phyloP scores from a whole-genome alignment of 2,329 filamentous ascomycete genomes.

The Colletotrichum simmondsii region DNA sequence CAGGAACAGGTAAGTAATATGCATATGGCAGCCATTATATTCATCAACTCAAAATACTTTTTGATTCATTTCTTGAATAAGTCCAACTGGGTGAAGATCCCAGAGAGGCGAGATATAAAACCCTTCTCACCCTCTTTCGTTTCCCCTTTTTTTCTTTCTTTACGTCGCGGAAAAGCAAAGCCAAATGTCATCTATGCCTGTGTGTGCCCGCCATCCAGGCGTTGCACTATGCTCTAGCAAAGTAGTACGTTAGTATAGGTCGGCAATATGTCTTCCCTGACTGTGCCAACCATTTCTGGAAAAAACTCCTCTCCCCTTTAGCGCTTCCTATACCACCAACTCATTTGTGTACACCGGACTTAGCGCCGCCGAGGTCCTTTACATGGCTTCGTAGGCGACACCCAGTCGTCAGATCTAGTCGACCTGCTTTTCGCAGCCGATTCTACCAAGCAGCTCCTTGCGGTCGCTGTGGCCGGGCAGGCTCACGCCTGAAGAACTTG shows the following conservation, averaged over 20 bases:
- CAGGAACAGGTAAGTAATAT: background rate
- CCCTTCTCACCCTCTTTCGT: background rate
- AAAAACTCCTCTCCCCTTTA: slow-evolving; percentile 4
- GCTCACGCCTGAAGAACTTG: slow-evolving; percentile 69
- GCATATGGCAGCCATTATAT: background rate
- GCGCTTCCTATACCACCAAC: background rate
- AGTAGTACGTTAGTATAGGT: slow-evolving; percentile 11
- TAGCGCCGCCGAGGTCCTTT: background rate
- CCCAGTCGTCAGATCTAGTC: slow-evolving; percentile 47
- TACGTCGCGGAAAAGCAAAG: slow-evolving; percentile 6
- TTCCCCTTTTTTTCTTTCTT: background rate
- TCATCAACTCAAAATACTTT: slow-evolving; percentile 3
- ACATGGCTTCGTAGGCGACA: background rate
- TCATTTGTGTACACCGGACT: slow-evolving; percentile 1
- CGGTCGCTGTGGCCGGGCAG: slow-evolving; percentile 78
- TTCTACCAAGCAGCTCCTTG: slow-evolving; percentile 84
- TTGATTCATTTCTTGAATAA: slow-evolving; percentile 26
- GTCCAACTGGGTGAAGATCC: slow-evolving; percentile 14
- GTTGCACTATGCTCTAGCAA: slow-evolving; percentile 26
- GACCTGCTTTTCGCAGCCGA: slow-evolving; percentile 83
- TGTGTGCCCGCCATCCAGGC: slow-evolving; percentile 29
- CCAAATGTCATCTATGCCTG: slow-evolving; percentile 29
- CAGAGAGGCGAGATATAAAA: background rate
- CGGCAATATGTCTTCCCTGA: slow-evolving; percentile 1
- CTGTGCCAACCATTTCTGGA: background rate